These are phyloP conservation scores for Backusella liffmaniae DNA, from an alignment of 192 early-diverging fungal genomes.

Conservation along the genomic window DNA sequence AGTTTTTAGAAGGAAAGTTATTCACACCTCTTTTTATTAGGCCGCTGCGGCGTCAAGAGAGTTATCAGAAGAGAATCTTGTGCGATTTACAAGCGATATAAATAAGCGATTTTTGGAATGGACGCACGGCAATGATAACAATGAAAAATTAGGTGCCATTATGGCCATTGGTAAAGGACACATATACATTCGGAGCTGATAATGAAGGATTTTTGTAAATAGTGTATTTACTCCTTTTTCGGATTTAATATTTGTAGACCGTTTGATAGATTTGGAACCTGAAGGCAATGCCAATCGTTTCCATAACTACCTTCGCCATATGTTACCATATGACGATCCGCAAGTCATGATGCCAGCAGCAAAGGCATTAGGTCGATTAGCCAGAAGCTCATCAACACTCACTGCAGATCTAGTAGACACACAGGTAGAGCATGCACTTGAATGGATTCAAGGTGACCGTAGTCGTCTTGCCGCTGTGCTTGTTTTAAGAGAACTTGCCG, in stretches of 20 bases:
- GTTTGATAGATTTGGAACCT: conserved; percentile 77
- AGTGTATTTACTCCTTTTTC: background rate
- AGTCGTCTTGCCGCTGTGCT: conserved; percentile 80
- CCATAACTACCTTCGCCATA: conserved; percentile 76
- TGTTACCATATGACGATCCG: conserved; percentile 70
- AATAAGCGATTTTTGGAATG: conserved; percentile 81
- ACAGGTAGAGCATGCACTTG: conserved; percentile 79
- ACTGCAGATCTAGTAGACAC: conserved; percentile 83
- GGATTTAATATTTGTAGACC: conserved; percentile 48
- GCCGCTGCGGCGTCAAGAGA: conserved; percentile 47
- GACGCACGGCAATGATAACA: conserved; percentile 69
- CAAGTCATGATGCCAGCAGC: conserved; percentile 73
- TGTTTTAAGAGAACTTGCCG: conserved; percentile 70
- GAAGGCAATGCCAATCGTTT: conserved; percentile 82
- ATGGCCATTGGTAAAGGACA: conserved; percentile 67
- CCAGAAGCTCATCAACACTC: conserved; percentile 61
- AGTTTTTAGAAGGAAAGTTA: background rate
- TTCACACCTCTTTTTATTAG: background rate
- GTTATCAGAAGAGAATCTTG: conserved; percentile 67
- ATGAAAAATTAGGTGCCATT: conserved; percentile 80
- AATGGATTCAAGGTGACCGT: conserved; percentile 83
- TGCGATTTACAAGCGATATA: conserved; percentile 76
- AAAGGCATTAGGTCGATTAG: conserved; percentile 72
- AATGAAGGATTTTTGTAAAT: background rate
- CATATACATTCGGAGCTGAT: background rate